Percentiles rank a stretch among this genome's conserved stretches.
These are phyloP conservation scores for Fibroporia radiculosa DNA, from an alignment of 768 basidiomycete species.

Conservation along the genomic window DNA sequence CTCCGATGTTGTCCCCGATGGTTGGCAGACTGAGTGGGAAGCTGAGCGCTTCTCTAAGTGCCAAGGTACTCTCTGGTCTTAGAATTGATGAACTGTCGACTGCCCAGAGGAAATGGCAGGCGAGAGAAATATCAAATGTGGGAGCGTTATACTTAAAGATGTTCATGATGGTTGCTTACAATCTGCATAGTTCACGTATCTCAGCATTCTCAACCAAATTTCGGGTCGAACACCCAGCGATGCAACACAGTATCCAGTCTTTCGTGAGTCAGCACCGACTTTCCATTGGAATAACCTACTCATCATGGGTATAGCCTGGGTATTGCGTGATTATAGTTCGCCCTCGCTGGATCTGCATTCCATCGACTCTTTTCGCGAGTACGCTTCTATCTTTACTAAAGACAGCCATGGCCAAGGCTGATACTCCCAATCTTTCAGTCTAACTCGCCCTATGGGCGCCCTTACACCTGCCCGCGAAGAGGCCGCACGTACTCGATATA, in stretches of 20 bases:
- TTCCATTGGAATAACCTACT: background rate
- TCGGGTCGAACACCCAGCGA: constrained; percentile 92
- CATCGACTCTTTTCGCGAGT: constrained; percentile 68
- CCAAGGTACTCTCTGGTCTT: constrained; percentile 43
- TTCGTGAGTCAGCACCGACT: constrained; percentile 44
- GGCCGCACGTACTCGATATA: constrained; percentile 69
- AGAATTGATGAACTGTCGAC: constrained; percentile 53
- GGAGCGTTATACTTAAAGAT: constrained; percentile 17
- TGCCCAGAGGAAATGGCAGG: constrained; percentile 81
- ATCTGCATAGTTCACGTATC: constrained; percentile 66
- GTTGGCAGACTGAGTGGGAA: constrained; percentile 36
- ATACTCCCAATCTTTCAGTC: constrained; percentile 31
- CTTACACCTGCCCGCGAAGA: constrained; percentile 66
- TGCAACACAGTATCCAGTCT: constrained; percentile 91
- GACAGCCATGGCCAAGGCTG: no score
- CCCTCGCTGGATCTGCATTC: constrained; percentile 54
- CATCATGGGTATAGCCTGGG: constrained; percentile 74
- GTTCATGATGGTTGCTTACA: background rate
- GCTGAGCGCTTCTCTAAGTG: constrained; percentile 22
- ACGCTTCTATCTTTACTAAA: no score
- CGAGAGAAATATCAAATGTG: constrained; percentile 88
- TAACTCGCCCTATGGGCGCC: constrained; percentile 88
- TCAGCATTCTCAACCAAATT: constrained; percentile 84
- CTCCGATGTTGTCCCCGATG: constrained; percentile 41
- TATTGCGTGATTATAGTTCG: constrained; percentile 79